phyloP scores from a whole-genome alignment of 2,329 filamentous ascomycete species.

The Seiridium unicorne region DNA sequence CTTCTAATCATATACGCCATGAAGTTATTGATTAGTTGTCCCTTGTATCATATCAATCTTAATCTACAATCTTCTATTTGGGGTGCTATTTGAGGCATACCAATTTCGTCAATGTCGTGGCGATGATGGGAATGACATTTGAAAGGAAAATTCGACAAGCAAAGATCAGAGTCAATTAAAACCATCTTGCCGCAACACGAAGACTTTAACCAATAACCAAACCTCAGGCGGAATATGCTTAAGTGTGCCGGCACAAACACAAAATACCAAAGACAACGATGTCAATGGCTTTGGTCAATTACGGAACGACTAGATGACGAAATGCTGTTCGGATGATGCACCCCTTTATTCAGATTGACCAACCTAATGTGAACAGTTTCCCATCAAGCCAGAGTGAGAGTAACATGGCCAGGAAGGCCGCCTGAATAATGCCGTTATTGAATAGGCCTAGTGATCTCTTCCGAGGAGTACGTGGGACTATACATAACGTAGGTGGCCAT shows the following conservation, averaged over 20 bases:
- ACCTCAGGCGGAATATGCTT: slow-evolving; percentile 7
- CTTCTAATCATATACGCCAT: too few relatives aligned
- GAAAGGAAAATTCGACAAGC: slow-evolving; percentile 19
- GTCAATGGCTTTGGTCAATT: slow-evolving; percentile 11
- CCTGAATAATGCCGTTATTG: slow-evolving; percentile 45
- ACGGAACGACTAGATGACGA: slow-evolving; percentile 14
- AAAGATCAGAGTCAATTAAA: too few relatives aligned
- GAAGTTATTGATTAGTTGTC: too few relatives aligned
- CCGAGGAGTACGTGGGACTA: neutral
- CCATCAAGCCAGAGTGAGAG: slow-evolving; percentile 17
- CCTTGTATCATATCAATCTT: too few relatives aligned
- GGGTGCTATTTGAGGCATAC: slow-evolving; percentile 4
- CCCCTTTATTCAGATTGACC: slow-evolving; percentile 17
- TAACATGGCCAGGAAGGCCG: slow-evolving; percentile 32
- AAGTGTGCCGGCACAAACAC: slow-evolving; percentile 15
- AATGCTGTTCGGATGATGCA: slow-evolving; percentile 18
- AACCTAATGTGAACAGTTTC: slow-evolving; percentile 14
- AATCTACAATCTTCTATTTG: too few relatives aligned
- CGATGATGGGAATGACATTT: slow-evolving; percentile 23
- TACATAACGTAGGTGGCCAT: slow-evolving; percentile 11
- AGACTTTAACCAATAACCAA: slow-evolving; percentile 1
- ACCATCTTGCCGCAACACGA: neutral
- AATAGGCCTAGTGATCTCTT: slow-evolving; percentile 32
- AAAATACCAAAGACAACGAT: slow-evolving; percentile 12
- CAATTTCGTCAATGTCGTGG: slow-evolving; percentile 31